A percentile compares a stretch with the other conserved stretches of the same genome.
Conservation (phyloP, 1,284 basidiomycete genomes). For the Melampsora larici-populina region DNA sequence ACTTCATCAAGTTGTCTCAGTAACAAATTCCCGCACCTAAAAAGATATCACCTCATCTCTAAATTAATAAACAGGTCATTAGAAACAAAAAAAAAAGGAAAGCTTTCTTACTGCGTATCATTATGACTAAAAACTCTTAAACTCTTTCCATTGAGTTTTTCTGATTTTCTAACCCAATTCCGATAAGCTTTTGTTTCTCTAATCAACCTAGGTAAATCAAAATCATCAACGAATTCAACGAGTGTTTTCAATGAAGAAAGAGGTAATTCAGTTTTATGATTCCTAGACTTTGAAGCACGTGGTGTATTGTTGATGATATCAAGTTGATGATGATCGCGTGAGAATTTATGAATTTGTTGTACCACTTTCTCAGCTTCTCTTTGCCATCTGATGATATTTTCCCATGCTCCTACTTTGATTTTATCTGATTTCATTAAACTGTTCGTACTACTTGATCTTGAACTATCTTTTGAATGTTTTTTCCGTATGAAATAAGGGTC, state of each 20-base stretch:
- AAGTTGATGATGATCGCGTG: not conserved
- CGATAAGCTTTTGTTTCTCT: constrained; percentile 53
- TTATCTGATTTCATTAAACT: constrained; percentile 26
- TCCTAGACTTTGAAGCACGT: too few relatives aligned
- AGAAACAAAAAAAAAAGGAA: not conserved
- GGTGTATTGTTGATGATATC: too few relatives aligned
- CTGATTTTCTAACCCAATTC: constrained; percentile 50
- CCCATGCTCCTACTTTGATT: constrained; percentile 49
- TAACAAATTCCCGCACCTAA: constrained; percentile 76
- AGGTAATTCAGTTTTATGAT: constrained; percentile 5
- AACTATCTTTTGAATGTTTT: constrained; percentile 5
- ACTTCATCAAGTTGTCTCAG: constrained; percentile 15
- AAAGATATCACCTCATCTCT: too few relatives aligned
- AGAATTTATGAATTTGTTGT: constrained; percentile 47
- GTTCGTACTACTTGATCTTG: not conserved
- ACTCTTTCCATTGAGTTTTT: constrained; percentile 44
- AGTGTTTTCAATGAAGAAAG: constrained; percentile 7
- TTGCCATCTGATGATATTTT: constrained; percentile 52
- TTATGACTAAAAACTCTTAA: constrained; percentile 36
- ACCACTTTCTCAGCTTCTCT: constrained; percentile 53
- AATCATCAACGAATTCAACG: constrained; percentile 47
- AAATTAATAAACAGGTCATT: too few relatives aligned
- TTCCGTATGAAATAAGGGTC: not conserved
- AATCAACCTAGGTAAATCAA: constrained; percentile 52
- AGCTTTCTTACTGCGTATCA: constrained; percentile 30